Evolutionary conservation across 257 asterid genomes (phyloP).

Genomic region (Nicotiana noctiflora): DNA sequence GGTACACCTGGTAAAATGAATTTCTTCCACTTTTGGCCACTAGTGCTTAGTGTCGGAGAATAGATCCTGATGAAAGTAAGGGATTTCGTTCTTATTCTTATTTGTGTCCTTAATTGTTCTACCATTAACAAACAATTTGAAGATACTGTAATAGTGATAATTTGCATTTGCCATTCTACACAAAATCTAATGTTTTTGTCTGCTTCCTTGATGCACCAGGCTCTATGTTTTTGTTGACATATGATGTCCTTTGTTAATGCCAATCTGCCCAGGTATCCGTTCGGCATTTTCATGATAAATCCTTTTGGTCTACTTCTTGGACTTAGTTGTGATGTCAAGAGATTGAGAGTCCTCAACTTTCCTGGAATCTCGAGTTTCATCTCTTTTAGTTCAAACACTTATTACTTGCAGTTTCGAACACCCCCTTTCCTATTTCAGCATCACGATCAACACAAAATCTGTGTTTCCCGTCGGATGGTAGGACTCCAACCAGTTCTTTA

Average conservation of each 20-base stretch:
- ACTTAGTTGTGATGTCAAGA: not conserved
- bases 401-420: too few species aligned
- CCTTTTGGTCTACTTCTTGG: not conserved
- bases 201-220: not conserved
- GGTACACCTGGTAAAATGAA: not conserved
- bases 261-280: not conserved
- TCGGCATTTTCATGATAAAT: not conserved
- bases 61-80: not conserved
- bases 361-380: not conserved
- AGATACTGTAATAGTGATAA: not conserved
- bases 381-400: not conserved
- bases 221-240: not conserved
- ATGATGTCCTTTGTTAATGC: not conserved
- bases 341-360: not conserved
- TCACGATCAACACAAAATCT: not conserved
- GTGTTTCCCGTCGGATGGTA: not conserved
- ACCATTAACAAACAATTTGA: not conserved
- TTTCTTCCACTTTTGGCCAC: not conserved
- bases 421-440: not conserved
- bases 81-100: not conserved
- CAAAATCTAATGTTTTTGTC: conserved; percentile 1
- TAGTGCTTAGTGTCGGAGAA: not conserved
- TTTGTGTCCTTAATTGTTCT: not conserved
- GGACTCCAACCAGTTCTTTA: not conserved
- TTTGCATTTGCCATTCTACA: not conserved